Evolutionary conservation across 225 moss, liverwort and hornwort genomes (phyloP), one percentile per base, ranked within the genome.

Genomic region (Pleurozium schreberi): DNA sequence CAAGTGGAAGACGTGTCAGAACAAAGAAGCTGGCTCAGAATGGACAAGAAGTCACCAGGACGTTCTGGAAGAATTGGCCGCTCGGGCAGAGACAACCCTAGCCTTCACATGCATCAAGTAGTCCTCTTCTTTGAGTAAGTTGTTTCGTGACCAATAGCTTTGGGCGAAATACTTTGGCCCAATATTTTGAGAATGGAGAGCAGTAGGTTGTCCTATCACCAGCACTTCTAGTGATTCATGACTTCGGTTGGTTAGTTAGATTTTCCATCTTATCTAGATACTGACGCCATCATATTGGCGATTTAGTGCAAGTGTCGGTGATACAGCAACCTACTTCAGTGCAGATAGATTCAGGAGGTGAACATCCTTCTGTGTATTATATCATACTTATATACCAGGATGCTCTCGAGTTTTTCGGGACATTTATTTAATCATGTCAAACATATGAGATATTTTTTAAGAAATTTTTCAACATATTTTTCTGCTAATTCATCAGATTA

Each of bases 101-200:
- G 95, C 95, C n/a, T 98, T 98, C 90, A 93, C 94, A 49, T 96
- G 94, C 73, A 95, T 97, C 77, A 98, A 97, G 87, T 94, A 94
- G 92, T 82, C 75, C 79, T 75, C 61, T 89, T 83, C 81, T 52
- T 77, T 49, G 78, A 78, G 47, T 63, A 81, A 68, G 61, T 87
- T 52, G 53, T 77, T 81, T 86, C 79, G 61, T 90, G 75, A 90
- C 28, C 83, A 64, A 58, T 40, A 89, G 83, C 83, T 82, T 76
- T 80, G 67, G 82, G 55, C 74, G 73, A 84, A 75, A 61, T 85
- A 27, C 77, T 82, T 67, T 70, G 69, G 42, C 61, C 50, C 61
- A 74, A 66, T 16, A 38, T 28, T 68, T 45, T 40, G 58, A 70
- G 59, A 84, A 42, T 87, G 49, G 49, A 80, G 50, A 66, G 74